A percentile compares a stretch with the other conserved stretches of the same genome.
These are phyloP conservation scores for Aspergillus indologenus DNA, from an alignment of 495 filamentous ascomycete species.

Conservation along the genomic window DNA sequence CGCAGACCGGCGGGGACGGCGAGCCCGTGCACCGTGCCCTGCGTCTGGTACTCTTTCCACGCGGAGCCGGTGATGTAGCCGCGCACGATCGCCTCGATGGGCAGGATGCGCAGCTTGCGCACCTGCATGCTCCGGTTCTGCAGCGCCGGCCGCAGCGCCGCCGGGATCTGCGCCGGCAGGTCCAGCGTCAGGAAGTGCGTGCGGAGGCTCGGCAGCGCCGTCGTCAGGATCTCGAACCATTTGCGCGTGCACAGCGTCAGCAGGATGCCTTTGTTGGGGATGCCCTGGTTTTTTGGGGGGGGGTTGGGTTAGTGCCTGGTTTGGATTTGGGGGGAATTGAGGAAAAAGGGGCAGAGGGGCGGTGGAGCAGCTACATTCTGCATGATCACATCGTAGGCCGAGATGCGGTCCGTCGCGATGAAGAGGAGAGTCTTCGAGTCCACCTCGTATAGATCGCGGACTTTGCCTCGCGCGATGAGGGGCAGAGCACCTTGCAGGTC, in stretches of 20 bases:
- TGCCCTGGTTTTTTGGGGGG: conserved; percentile 51
- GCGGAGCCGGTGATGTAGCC: conserved; percentile 94
- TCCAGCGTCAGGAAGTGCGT: conserved; percentile 73
- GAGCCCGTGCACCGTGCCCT: conserved; percentile 80
- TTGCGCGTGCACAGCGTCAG: conserved; percentile 79
- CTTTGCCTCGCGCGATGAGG: conserved; percentile 67
- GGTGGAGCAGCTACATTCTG: conserved; percentile 55
- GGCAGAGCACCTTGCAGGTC: conserved; percentile 54
- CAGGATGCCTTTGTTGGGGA: conserved; percentile 78
- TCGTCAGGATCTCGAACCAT: conserved; percentile 77
- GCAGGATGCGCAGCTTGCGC: conserved; percentile 71
- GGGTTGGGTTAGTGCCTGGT: not conserved
- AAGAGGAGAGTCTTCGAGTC: conserved; percentile 78
- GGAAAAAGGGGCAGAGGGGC: not conserved
- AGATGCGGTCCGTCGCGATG: conserved; percentile 88
- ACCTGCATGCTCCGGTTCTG: conserved; percentile 79
- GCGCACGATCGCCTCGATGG: conserved; percentile 88
- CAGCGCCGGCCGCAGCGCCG: conserved; percentile 49
- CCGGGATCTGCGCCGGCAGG: conserved; percentile 56
- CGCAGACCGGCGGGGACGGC: conserved; percentile 61
- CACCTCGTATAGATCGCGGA: conserved; percentile 77
- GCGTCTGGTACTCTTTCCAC: conserved; percentile 75
- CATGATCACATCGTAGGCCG: conserved; percentile 91
- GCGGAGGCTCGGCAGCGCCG: conserved; percentile 61
- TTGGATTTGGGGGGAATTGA: conserved; percentile 4